These are phyloP conservation scores for Bipolaris zeicola DNA, from an alignment of 2,329 filamentous ascomycete genomes.

Conservation along the genomic window DNA sequence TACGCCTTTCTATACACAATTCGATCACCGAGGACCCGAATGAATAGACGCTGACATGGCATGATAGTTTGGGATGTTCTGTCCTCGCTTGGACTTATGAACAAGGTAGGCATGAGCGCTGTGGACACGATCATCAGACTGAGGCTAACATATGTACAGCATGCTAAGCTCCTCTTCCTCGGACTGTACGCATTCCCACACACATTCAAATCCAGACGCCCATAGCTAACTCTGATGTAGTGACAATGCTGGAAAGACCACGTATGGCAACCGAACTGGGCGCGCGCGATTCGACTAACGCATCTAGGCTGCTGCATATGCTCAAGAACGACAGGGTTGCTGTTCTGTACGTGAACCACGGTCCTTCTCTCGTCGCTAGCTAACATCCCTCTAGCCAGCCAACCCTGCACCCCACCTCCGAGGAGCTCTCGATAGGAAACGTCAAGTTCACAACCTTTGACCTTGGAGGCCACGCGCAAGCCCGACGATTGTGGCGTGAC, in stretches of 20 bases:
- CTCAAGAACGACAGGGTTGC: conserved; percentile 89
- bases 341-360: conserved; percentile 68
- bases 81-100: conserved; percentile 82
- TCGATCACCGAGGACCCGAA: background rate
- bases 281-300: conserved; percentile 15
- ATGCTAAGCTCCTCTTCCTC: conserved; percentile 73
- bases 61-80: conserved; percentile 82
- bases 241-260: conserved; percentile 95
- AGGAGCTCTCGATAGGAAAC: conserved; percentile 57
- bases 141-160: conserved; percentile 48
- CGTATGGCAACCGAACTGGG: conserved; percentile 52
- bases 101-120: conserved; percentile 62
- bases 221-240: conserved; percentile 70
- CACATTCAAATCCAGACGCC: background rate
- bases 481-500: conserved; percentile 49
- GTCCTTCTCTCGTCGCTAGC: background rate
- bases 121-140: background rate
- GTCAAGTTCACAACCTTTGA: conserved; percentile 94
- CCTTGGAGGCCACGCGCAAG: conserved; percentile 51
- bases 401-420: conserved; percentile 65
- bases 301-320: conserved; percentile 75
- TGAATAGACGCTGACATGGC: conserved; percentile 11
- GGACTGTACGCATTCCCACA: conserved; percentile 60
- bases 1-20: background rate
- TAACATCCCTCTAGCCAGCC: conserved; percentile 28